Evolutionary conservation across 495 filamentous ascomycete species (phyloP).

Genomic region (Penicillium crystallinum): DNA sequence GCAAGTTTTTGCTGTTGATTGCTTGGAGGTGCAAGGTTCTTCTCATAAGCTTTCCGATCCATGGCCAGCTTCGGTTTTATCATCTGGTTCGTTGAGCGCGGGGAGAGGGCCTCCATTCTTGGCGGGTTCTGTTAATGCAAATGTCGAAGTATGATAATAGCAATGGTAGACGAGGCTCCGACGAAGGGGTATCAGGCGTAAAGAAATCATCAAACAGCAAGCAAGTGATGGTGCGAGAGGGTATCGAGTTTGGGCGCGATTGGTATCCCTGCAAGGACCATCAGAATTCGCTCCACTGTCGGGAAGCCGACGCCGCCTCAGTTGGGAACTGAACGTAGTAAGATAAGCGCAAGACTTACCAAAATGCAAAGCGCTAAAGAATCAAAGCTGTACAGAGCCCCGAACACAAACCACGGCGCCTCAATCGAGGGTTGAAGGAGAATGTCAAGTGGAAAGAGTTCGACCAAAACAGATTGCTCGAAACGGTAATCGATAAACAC

Average conservation of each 20-base stretch:
- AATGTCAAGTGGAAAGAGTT: conserved; percentile 21
- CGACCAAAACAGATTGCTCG: conserved; percentile 35
- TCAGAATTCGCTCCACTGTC: conserved; percentile 18
- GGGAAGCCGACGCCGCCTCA: conserved; percentile 12
- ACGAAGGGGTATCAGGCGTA: conserved; percentile 17
- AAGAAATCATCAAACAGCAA: conserved; percentile 18
- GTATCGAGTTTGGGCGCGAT: conserved; percentile 24
- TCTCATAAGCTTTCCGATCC: conserved; percentile 49
- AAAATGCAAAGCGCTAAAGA: conserved; percentile 30
- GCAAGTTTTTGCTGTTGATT: conserved; percentile 33
- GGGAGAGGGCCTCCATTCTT: conserved; percentile 66
- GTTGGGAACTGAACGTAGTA: conserved; percentile 2
- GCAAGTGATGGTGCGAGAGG: conserved; percentile 11
- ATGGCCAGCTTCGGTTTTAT: conserved; percentile 39
- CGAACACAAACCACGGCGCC: conserved; percentile 9
- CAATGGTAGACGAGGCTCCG: conserved; percentile 9
- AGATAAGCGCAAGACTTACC: conserved; percentile 8
- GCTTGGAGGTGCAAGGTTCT: conserved; percentile 47
- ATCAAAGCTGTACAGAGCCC: conserved; percentile 25
- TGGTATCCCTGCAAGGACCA: conserved; percentile 30
- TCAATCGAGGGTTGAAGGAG: conserved; percentile 17
- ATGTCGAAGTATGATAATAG: conserved; percentile 19
- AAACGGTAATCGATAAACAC: conserved; percentile 45
- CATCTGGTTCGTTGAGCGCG: conserved; percentile 61
- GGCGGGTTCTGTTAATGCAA: conserved; percentile 4